Conservation (phyloP, 1,284 basidiomycete genomes). For the Sporisorium exsertum region DNA sequence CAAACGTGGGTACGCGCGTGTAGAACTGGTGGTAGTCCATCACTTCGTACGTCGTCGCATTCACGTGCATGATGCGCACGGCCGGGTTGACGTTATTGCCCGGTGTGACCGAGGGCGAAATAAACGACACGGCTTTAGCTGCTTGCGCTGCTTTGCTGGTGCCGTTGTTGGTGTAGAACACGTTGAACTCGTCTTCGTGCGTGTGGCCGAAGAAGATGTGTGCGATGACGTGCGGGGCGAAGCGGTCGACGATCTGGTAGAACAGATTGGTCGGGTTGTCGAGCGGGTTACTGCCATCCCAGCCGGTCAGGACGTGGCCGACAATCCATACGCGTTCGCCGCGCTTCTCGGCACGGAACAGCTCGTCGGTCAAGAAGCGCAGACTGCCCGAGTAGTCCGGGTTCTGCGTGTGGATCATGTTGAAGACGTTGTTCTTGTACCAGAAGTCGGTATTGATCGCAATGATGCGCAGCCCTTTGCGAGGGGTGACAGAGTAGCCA, state of each 20-base stretch:
- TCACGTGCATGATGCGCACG: constrained; percentile 82
- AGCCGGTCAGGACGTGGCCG: constrained; percentile 81
- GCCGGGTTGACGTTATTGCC: constrained; percentile 81
- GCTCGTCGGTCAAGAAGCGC: constrained; percentile 81
- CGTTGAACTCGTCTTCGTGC: constrained; percentile 82
- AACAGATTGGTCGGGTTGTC: constrained; percentile 61
- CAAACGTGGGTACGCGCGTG: constrained; percentile 48
- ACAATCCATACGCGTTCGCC: constrained; percentile 77
- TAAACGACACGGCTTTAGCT: constrained; percentile 71
- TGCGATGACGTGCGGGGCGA: constrained; percentile 80
- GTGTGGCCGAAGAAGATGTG: constrained; percentile 85
- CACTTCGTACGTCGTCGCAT: constrained; percentile 73
- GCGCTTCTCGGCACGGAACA: constrained; percentile 72
- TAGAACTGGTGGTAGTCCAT: constrained; percentile 67
- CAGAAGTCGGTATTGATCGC: constrained; percentile 79
- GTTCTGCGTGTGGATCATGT: constrained; percentile 80
- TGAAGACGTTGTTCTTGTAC: constrained; percentile 75
- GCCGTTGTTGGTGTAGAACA: constrained; percentile 83
- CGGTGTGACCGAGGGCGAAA: constrained; percentile 80
- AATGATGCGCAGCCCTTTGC: constrained; percentile 79
- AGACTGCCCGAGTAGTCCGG: constrained; percentile 81
- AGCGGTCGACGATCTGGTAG: constrained; percentile 78
- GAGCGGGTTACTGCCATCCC: constrained; percentile 76
- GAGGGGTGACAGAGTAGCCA: constrained; percentile 78
- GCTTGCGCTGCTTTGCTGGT: constrained; percentile 31